phyloP scores from a whole-genome alignment of 2,329 filamentous ascomycete genomes.

The Aspergillus ochraceus region DNA sequence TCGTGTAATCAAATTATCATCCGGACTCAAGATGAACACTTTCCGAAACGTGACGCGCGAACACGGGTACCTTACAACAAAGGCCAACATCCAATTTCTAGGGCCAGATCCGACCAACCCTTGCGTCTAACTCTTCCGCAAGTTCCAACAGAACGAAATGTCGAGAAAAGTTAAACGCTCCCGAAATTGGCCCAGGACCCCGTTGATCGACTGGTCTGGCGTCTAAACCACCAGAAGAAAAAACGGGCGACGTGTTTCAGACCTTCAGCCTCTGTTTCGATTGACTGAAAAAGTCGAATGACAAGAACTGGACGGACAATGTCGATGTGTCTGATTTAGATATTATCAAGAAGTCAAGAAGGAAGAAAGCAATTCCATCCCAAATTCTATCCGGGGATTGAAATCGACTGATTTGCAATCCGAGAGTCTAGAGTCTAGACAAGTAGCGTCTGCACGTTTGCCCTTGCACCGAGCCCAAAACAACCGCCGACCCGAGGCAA shows the following conservation, averaged over 20 bases:
- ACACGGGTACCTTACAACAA: background rate
- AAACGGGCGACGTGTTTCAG: background rate
- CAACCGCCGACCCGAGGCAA: background rate
- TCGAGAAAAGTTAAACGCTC: background rate
- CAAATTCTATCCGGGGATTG: background rate
- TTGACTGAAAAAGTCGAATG: background rate
- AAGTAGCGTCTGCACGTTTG: background rate
- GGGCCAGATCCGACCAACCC: background rate
- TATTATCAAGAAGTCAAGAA: too few species aligned
- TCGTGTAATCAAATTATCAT: background rate
- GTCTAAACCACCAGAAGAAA: background rate
- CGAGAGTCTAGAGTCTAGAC: background rate
- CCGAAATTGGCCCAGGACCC: background rate
- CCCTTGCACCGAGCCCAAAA: background rate
- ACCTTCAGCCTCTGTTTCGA: background rate
- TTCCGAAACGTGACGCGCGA: background rate
- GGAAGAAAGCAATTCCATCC: background rate
- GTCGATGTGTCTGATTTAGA: background rate
- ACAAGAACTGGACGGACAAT: background rate
- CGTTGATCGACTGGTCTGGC: background rate
- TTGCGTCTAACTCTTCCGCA: background rate
- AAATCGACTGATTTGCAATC: background rate
- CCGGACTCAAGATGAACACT: background rate
- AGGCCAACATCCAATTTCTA: background rate
- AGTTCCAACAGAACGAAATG: background rate